These are phyloP conservation scores for Discostella stelligeroides DNA, from an alignment of 108 stramenopile genomes.

Conservation along the genomic window DNA sequence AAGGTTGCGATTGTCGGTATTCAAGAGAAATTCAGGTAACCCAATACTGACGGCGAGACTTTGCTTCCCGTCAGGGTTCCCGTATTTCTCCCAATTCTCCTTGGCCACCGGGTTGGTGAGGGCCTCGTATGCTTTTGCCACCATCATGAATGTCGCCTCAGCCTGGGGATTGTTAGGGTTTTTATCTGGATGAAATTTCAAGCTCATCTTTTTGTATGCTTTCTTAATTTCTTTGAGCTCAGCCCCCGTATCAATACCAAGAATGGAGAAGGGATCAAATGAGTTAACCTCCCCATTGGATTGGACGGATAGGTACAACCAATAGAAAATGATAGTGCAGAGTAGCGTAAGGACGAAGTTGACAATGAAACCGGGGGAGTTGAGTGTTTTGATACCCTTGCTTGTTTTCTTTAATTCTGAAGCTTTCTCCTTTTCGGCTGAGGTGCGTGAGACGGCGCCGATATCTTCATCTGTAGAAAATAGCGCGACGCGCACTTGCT, in stretches of 20 bases:
- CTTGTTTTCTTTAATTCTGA: constrained; percentile 74
- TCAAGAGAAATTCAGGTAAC: constrained; percentile 92
- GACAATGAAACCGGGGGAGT: constrained; percentile 65
- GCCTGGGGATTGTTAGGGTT: constrained; percentile 90
- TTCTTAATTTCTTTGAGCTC: constrained; percentile 90
- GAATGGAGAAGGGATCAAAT: constrained; percentile 93
- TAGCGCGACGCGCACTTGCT: constrained; percentile 59
- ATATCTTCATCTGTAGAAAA: constrained; percentile 74
- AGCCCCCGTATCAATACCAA: constrained; percentile 76
- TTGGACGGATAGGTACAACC: constrained; percentile 66
- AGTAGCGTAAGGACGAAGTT: constrained; percentile 70
- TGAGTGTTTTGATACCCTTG: constrained; percentile 66
- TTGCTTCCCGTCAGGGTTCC: constrained; percentile 99
- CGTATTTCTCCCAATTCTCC: constrained; percentile 96
- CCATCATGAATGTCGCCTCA: constrained; percentile 96
- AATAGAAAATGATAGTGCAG: constrained; percentile 70
- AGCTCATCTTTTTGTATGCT: constrained; percentile 80
- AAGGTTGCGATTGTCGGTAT: constrained; percentile 88
- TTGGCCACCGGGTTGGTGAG: constrained; percentile 88
- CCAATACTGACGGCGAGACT: constrained; percentile 95
- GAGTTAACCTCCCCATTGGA: constrained; percentile 87
- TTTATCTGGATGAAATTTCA: constrained; percentile 94
- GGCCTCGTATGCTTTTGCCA: constrained; percentile 95
- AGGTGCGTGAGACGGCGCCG: constrained; percentile 84
- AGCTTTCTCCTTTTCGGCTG: constrained; percentile 87